Evolutionary conservation across 2,329 filamentous ascomycete species (phyloP).

Genomic region (Claviceps humidiphila): DNA sequence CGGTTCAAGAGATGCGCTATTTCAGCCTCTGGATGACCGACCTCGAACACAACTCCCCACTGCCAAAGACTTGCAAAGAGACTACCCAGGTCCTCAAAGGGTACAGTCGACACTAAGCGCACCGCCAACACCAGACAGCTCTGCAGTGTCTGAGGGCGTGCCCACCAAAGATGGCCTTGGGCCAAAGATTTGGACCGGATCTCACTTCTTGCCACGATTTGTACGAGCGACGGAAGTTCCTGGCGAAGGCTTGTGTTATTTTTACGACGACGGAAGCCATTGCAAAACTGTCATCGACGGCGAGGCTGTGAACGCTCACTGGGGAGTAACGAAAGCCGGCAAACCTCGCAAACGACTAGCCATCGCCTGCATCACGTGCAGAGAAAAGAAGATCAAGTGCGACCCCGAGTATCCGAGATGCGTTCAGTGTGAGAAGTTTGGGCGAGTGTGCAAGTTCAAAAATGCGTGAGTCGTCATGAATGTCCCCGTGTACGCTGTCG

Average conservation of each 20-base stretch:
- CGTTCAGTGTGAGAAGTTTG: slow-evolving; percentile 85
- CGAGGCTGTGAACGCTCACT: slow-evolving; percentile 76
- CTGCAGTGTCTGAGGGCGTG: slow-evolving; percentile 26
- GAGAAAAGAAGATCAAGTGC: slow-evolving; percentile 97
- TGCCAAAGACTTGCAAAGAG: slow-evolving; percentile 18
- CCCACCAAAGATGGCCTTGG: slow-evolving; percentile 47
- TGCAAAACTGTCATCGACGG: slow-evolving; percentile 78
- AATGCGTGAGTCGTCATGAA: slow-evolving; percentile 58
- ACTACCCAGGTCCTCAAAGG: slow-evolving; percentile 15
- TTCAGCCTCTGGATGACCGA: slow-evolving; percentile 21
- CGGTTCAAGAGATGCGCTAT: slow-evolving; percentile 25
- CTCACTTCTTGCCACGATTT: slow-evolving; percentile 53
- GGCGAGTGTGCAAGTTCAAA: slow-evolving; percentile 71
- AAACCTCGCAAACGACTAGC: slow-evolving; percentile 85
- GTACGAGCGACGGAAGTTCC: slow-evolving; percentile 53
- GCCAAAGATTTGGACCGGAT: slow-evolving; percentile 57
- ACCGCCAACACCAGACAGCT: slow-evolving; percentile 16
- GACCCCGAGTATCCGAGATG: slow-evolving; percentile 81
- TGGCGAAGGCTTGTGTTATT: slow-evolving; percentile 70
- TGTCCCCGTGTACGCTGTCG: not conserved
- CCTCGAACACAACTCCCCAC: slow-evolving; percentile 25
- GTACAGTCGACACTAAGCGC: slow-evolving; percentile 14
- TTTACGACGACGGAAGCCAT: slow-evolving; percentile 74
- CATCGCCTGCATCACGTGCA: slow-evolving; percentile 83
- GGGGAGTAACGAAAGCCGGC: slow-evolving; percentile 88